Evolutionary conservation across 2,329 filamentous ascomycete genomes (phyloP), one percentile per base, ranked within the genome.

Genomic region (Colletotrichum endophyticum): DNA sequence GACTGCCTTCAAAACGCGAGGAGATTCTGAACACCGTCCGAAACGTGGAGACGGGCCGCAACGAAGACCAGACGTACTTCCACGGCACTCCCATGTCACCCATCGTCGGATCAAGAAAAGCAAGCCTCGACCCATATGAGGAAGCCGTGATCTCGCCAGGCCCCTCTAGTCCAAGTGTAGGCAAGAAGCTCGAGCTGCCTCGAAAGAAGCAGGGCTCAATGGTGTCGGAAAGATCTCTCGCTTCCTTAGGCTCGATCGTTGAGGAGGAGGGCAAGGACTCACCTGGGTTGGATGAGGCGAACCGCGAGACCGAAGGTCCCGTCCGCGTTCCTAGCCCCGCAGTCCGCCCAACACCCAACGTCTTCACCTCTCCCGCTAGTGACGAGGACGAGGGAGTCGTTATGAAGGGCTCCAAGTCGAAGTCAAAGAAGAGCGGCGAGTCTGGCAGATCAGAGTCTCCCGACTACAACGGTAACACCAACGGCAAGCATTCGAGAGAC

Each of bases 11-110:
- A 1, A 86, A 86, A 67, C 83, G 84, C 19, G 82, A 83, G 1
- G 87, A 86, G 8, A 88, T 90, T 66, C 81, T 90, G 15, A 84
- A 86, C 64, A 84, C 86, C 1, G 83, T 90, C 16, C 86, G 87
- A 8, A 87, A 86, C 68, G 85, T 90, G 16, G 86, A 86, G 72
- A 88, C 86, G 0, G 85, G 87, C 57, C 83, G 87, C 1, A 82
- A 83, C 53, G 86, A 86, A 61, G 86, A 88, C 39, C 82, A 83
- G 32, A 79, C 84, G 1, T 79, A 81, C 8, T 81, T 86, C 30
- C 84, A 86, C 9, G 83, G 85, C 25, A 79, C 81, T 13, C 82
- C 86, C 13, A 78, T 81, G 3, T 85, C 86, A 8, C 84, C 87
- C 22, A 78, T 85, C 7, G 79, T 85, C 27, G 81, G 81, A 13